Evolutionary conservation across 139 green algal species (phyloP).

Genomic region (Tetratostichococcus sp.): DNA sequence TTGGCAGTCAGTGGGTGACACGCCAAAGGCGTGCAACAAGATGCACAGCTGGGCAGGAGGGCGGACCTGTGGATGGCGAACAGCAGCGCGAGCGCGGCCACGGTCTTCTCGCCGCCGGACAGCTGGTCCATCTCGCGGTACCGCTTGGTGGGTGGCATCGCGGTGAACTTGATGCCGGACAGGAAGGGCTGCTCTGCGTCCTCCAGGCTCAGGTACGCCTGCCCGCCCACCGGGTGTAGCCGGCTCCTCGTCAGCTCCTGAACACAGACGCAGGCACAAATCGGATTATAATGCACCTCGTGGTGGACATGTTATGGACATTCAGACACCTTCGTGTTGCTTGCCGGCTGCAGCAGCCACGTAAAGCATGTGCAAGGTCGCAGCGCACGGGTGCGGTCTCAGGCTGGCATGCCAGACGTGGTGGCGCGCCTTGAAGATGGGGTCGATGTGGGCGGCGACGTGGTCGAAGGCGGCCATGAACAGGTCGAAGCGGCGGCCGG

Average conservation of each 20-base stretch:
- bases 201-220: constrained; percentile 82
- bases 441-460: constrained; percentile 74
- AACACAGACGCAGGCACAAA: background rate
- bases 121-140: constrained; percentile 98
- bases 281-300: too few species aligned
- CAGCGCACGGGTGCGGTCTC: too few species aligned
- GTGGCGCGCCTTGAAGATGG: constrained; percentile 86
- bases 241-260: constrained; percentile 65
- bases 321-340: too few species aligned
- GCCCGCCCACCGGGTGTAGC: constrained; percentile 69
- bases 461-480: constrained; percentile 89
- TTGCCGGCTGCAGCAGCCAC: too few species aligned
- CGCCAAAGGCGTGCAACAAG: too few species aligned
- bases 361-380: too few species aligned
- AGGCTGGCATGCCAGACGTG: background rate
- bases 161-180: constrained; percentile 86
- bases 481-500: constrained; percentile 52
- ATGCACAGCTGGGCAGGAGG: background rate
- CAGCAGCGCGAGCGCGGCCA: constrained; percentile 93
- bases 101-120: constrained; percentile 82
- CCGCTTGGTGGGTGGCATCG: constrained; percentile 94
- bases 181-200: constrained; percentile 82
- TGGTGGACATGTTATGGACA: too few species aligned
- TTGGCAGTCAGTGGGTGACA: background rate
- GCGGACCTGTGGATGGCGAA: constrained; percentile 88